Evolutionary conservation across 75 land plant genomes (phyloP).

Genomic region (Isoetes taiwanensis): DNA sequence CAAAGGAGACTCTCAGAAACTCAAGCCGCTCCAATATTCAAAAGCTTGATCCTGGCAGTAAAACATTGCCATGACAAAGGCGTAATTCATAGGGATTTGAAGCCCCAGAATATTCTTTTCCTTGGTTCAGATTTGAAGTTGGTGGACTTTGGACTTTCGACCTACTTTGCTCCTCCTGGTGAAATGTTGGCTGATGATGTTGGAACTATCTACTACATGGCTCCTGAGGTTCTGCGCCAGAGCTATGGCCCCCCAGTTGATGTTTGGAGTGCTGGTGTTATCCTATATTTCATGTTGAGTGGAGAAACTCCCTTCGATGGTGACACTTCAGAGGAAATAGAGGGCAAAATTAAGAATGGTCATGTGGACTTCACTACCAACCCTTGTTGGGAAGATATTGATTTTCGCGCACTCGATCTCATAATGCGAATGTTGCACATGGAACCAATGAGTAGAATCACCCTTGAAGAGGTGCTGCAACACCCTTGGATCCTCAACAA

Average conservation of each 20-base stretch:
- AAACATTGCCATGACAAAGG: background rate
- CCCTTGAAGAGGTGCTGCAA: background rate
- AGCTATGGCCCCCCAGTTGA: background rate
- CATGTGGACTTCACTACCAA: background rate
- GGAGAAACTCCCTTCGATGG: background rate
- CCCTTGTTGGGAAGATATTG: background rate
- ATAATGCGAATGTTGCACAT: background rate
- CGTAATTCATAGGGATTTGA: background rate
- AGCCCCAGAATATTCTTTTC: background rate
- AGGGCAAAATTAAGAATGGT: background rate
- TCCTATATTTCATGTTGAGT: background rate
- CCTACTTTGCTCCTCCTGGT: background rate
- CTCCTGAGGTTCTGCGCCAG: background rate
- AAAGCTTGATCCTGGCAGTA: background rate
- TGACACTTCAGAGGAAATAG: background rate
- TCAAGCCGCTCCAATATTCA: background rate
- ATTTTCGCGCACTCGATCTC: background rate
- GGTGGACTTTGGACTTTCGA: background rate
- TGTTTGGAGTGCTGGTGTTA: slow-evolving; percentile 3
- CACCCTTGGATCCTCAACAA: background rate
- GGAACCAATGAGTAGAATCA: background rate
- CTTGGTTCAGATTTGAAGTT: background rate
- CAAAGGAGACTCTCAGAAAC: background rate
- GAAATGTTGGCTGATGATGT: background rate
- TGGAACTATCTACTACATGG: background rate